A percentile compares a stretch with the other conserved stretches of the same genome.
phyloP scores from a whole-genome alignment of 1,284 basidiomycete genomes.

The Trichosporon coremiiforme region DNA sequence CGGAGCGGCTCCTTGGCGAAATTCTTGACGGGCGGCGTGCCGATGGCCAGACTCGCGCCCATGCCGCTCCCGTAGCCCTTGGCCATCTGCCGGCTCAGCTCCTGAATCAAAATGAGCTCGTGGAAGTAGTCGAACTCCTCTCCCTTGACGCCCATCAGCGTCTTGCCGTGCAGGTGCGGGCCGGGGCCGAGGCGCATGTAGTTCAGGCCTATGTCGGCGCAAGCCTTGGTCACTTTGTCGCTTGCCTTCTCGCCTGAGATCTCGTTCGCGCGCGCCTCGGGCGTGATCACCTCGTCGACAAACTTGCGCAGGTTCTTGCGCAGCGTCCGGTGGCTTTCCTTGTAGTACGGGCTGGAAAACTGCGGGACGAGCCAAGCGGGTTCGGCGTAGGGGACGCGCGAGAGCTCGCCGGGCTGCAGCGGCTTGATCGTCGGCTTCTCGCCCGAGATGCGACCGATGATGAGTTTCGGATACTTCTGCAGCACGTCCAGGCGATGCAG shows the following conservation, averaged over 20 bases:
- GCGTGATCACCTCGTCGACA: conserved; percentile 61
- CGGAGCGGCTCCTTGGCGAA: conserved; percentile 63
- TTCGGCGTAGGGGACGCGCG: conserved; percentile 72
- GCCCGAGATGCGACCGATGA: conserved; percentile 69
- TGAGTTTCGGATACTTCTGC: conserved; percentile 70
- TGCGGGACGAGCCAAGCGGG: conserved; percentile 77
- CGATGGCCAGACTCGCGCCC: conserved; percentile 70
- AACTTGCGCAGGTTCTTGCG: conserved; percentile 60
- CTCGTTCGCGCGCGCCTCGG: conserved; percentile 66
- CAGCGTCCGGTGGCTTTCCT: conserved; percentile 60
- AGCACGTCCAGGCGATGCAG: conserved; percentile 80
- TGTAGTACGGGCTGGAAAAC: conserved; percentile 85
- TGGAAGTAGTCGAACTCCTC: conserved; percentile 81
- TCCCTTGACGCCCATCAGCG: conserved; percentile 78
- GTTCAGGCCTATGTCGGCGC: conserved; percentile 69
- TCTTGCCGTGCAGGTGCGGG: conserved; percentile 76
- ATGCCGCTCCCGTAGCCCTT: conserved; percentile 81
- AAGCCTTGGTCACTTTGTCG: conserved; percentile 52
- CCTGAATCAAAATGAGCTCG: conserved; percentile 82
- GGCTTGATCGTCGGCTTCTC: conserved; percentile 64
- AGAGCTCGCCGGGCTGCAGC: conserved; percentile 64
- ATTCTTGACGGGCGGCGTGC: conserved; percentile 66
- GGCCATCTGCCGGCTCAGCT: conserved; percentile 73
- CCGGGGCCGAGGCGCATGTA: conserved; percentile 85
- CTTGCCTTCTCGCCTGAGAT: conserved; percentile 70